Evolutionary conservation across 148 eudicot species (phyloP), one percentile per base, ranked within the genome.

Genomic region (Fagopyrum homotropicum): DNA sequence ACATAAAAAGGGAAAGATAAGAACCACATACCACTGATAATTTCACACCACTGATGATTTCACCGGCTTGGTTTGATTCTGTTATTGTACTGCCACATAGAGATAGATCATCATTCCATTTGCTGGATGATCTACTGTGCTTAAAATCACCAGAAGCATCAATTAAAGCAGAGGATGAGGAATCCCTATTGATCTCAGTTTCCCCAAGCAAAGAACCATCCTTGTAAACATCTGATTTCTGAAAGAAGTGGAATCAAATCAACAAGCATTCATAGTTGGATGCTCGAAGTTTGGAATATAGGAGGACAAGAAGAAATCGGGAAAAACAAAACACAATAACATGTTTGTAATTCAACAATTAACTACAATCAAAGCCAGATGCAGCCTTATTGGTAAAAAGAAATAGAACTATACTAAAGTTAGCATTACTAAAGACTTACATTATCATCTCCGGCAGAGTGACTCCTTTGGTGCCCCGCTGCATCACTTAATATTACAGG

Each of bases 401-500:
- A 29, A 63, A 29, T 30, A 63, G 35, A 63, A 29, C 45, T 10
- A 63, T 29, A 63, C 16, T 63, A 11, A 30, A 14, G 30, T 10
- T 43, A 63, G 69, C 69, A 63, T 30, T 63, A 63, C 8, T 10
- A 11, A 11, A 11, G 45, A 16, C 75, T 76, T 64, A 86, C 89
- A 81, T 90, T 87, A 74, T 88, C 90, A 83, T 84, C 89, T 35
- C 81, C 88, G 75, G 84, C 77, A 73, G 88, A 88, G 44, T 86
- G 86, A 52, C 88, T 78, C 75, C 88, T 81, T 60, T 82, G 76
- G 74, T 83, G 86, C 75, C 80, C 77, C 52, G 82, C 74, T 73
- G 80, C 83, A 72, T 79, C 84, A 60, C 78, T 77, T 11, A 81
- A 49, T 75, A 60, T 77, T 48, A 81, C 79, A 69, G 84, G 81